A percentile compares a stretch with the other conserved stretches of the same genome.
These are phyloP conservation scores for Adenanthera pavonina DNA, from an alignment of 306 rosid species.

Conservation along the genomic window DNA sequence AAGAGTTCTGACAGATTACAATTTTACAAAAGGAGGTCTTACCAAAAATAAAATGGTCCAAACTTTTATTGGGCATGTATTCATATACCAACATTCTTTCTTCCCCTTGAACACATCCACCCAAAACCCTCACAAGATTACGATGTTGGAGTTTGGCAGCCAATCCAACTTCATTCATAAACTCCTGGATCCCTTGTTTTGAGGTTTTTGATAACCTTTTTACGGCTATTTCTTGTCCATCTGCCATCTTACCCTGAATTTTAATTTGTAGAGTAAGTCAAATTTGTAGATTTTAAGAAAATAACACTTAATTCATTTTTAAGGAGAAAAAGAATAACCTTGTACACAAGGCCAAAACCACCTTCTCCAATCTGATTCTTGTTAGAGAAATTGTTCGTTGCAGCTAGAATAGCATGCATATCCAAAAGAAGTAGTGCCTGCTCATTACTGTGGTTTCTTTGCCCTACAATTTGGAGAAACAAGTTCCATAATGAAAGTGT, in stretches of 20 bases:
- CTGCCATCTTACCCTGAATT: slow-evolving; percentile 30
- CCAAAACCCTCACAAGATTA: slow-evolving; percentile 31
- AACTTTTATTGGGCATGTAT: slow-evolving; percentile 36
- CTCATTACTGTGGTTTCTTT: slow-evolving; percentile 34
- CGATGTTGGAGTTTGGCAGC: slow-evolving; percentile 37
- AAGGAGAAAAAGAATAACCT: slow-evolving; percentile 37
- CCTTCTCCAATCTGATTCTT: slow-evolving; percentile 56
- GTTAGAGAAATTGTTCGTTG: slow-evolving; percentile 44
- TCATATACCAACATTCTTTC: slow-evolving; percentile 40
- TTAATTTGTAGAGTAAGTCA: not conserved
- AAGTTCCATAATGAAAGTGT: not conserved
- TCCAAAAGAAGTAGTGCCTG: slow-evolving; percentile 40
- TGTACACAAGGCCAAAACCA: slow-evolving; percentile 61
- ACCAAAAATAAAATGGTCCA: slow-evolving; percentile 32
- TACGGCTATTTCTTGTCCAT: not conserved
- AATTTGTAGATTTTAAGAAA: not conserved
- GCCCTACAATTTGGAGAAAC: slow-evolving; percentile 18
- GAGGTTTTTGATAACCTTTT: not conserved
- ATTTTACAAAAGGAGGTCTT: not conserved
- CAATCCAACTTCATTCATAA: slow-evolving; percentile 36
- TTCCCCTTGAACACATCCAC: slow-evolving; percentile 34
- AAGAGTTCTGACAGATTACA: not conserved
- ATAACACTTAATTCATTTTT: not conserved
- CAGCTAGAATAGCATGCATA: slow-evolving; percentile 38
- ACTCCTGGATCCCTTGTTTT: not conserved